A percentile compares a stretch with the other conserved stretches of the same genome.
Conservation (phyloP, 306 rosid genomes). For the Fragaria ananassa region DNA sequence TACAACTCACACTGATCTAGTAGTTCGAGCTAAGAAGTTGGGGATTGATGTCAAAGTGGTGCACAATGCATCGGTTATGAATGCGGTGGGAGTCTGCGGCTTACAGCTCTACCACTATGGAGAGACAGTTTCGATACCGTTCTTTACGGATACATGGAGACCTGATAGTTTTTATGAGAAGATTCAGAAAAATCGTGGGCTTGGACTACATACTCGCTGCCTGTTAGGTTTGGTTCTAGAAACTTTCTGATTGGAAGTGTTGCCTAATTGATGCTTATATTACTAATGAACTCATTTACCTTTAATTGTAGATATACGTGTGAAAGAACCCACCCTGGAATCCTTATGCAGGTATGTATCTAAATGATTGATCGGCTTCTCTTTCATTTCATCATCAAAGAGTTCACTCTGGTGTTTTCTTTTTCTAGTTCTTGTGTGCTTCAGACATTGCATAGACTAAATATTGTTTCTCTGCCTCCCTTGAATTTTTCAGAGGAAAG, state of each 20-base stretch:
- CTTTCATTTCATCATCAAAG: neutral
- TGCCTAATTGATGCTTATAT: neutral
- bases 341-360: conserved; percentile 69
- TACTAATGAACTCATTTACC: neutral
- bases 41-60: conserved; percentile 63
- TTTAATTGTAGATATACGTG: conserved; percentile 65
- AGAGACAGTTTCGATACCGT: conserved; percentile 78
- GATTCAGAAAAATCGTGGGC: conserved; percentile 56
- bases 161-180: conserved; percentile 92
- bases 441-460: conserved; percentile 8
- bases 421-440: neutral
- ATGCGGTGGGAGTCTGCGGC: conserved; percentile 85
- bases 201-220: conserved; percentile 44
- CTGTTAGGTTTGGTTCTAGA: conserved; percentile 53
- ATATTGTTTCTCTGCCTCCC: conserved; percentile 3
- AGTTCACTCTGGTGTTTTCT: neutral
- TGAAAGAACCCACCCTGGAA: conserved; percentile 87
- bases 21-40: conserved; percentile 82
- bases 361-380: conserved; percentile 11
- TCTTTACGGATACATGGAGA: conserved; percentile 78
- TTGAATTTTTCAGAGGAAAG: conserved; percentile 57
- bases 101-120: conserved; percentile 84
- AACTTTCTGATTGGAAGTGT: neutral
- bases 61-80: conserved; percentile 87
- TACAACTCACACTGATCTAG: conserved; percentile 78